Evolutionary conservation across 495 filamentous ascomycete species (phyloP), one percentile per base, ranked within the genome.

Genomic region (Lophiotrema nucula): DNA sequence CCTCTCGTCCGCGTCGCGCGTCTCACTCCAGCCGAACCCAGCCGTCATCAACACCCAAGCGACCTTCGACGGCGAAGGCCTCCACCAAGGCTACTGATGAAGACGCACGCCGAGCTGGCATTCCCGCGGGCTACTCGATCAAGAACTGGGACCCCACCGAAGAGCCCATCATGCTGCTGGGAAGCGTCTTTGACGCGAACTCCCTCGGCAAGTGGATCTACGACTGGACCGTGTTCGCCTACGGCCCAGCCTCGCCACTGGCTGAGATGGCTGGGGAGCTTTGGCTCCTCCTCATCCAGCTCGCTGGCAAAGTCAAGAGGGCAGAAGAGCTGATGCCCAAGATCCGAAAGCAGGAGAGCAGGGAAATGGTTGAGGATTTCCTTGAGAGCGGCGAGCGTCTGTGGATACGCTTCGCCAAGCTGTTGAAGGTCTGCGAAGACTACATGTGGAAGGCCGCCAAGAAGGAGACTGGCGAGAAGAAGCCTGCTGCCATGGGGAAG

Each of bases 91-190:
- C 95, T 51, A 96, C 90, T 52, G 89, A 90, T 69, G 87, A 82
- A 38, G 91, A 97, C 71, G 89, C 89, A 60, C 81, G 82, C 67
- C 81, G 79, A 56, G 88, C 88, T 53, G 81, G 83, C 46, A 97
- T 99, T 56, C 95, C 93, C 2, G 71, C 85, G 1, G 93, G 95
- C 43, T 99, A 96, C 75, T 96, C 88, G 28, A 83, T 90, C 74
- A 97, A 97, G 77, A 97, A 99, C 79, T 99, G 93, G 93, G 95
- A 97, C 69, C 92, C 92, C 1, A 85, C 84, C 41, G 91, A 96
- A 73, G 89, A 89, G 64, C 88, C 93, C 27, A 95, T 98, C 71
- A 84, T 96, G 70, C 81, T 98, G 4, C 81, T 97, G 8, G 93
- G 93, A 38, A 95, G 89, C 69, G 93, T 97, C 42, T 98, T 97